Evolutionary conservation across 1,284 basidiomycete genomes (phyloP).

Genomic region (Cryptococcus sp.): DNA sequence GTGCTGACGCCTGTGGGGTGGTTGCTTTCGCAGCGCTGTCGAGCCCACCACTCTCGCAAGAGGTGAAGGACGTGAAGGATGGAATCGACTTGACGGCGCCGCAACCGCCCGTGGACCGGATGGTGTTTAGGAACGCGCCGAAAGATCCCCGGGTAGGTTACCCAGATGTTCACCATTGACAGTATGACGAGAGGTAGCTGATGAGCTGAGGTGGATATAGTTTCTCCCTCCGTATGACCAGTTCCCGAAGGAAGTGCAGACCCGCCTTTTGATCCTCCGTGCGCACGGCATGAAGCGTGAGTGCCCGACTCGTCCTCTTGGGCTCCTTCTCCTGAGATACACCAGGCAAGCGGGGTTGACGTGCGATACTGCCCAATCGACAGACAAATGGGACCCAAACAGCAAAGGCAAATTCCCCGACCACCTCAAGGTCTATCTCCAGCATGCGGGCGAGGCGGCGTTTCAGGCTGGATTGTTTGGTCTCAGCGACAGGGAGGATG

Average conservation of each 20-base stretch:
- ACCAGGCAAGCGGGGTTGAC: not conserved
- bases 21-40: not conserved
- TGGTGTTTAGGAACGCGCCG: conserved; percentile 28
- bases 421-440: conserved; percentile 67
- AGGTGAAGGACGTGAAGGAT: conserved; percentile 1
- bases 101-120: conserved; percentile 23
- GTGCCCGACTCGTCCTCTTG: not conserved
- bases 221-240: conserved; percentile 34
- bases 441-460: conserved; percentile 69
- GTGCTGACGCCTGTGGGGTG: no score
- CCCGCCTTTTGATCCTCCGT: conserved; percentile 22
- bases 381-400: conserved; percentile 31
- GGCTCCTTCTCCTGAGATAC: not conserved
- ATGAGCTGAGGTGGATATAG: conserved; percentile 5
- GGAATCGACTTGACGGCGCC: not conserved
- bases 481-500: conserved; percentile 20
- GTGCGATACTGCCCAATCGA: no score
- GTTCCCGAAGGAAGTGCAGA: conserved; percentile 20
- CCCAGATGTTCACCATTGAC: not conserved
- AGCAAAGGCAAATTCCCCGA: conserved; percentile 85
- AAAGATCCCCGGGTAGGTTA: not conserved
- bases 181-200: not conserved
- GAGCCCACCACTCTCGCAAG: conserved; percentile 50
- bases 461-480: conserved; percentile 59
- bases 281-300: conserved; percentile 25